Conservation (phyloP, 2,329 filamentous ascomycete genomes). For the Tolypocladium amazonense region DNA sequence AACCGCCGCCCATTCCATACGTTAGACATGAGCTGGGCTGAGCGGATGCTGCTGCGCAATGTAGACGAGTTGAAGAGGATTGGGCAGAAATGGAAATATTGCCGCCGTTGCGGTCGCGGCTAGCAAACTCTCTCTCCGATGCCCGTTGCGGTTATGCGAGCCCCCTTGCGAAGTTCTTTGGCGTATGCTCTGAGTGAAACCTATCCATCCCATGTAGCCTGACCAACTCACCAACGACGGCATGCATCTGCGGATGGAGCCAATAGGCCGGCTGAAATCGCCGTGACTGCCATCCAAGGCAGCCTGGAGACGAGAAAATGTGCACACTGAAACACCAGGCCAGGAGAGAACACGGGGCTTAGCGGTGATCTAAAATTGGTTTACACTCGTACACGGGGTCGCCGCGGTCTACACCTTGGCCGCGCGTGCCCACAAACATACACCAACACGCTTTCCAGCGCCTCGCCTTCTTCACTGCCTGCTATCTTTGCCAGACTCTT, state of each 20-base stretch:
- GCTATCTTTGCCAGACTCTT: neutral
- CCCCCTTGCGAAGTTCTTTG: neutral
- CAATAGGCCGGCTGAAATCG: neutral
- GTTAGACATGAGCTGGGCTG: neutral
- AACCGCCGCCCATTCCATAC: too few relatives aligned
- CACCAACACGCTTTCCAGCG: slow-evolving; percentile 1
- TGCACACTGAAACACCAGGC: neutral
- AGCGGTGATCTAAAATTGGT: slow-evolving; percentile 12
- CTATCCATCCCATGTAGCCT: too few relatives aligned
- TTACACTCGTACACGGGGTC: slow-evolving; percentile 25
- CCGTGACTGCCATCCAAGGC: too few relatives aligned
- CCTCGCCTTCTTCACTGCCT: neutral
- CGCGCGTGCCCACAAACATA: slow-evolving; percentile 1
- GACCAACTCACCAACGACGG: neutral
- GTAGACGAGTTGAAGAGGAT: neutral
- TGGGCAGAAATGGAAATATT: neutral
- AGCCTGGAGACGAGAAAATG: neutral
- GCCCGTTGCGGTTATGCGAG: neutral
- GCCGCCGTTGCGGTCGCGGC: neutral
- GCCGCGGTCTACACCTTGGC: neutral
- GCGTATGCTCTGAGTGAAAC: neutral
- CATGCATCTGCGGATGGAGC: neutral
- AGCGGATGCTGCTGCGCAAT: neutral
- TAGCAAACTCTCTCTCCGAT: neutral
- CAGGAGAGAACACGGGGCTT: neutral